Conservation (phyloP, 345 rosid genomes). For the Kandelia obovata region DNA sequence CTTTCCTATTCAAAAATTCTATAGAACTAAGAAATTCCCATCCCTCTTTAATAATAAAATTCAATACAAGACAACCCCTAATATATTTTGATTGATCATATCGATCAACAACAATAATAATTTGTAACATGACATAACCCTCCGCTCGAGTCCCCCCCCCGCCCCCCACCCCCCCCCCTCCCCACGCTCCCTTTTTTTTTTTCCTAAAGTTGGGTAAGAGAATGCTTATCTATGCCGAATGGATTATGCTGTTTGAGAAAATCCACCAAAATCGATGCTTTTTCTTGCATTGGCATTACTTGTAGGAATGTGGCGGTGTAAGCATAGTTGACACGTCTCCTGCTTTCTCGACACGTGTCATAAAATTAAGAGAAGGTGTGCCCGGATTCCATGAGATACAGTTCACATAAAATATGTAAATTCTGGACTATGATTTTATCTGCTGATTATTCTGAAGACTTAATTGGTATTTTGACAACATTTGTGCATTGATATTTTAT, state of each 20-base stretch:
- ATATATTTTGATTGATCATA: too few relatives aligned
- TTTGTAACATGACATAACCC: constrained; percentile 25
- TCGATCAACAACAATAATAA: too few relatives aligned
- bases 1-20: too few relatives aligned
- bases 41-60: background rate
- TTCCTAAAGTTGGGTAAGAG: background rate
- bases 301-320: background rate
- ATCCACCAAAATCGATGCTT: background rate
- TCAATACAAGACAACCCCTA: background rate
- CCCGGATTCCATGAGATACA: too few relatives aligned
- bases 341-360: constrained; percentile 22
- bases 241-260: background rate
- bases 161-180: constrained; percentile 47
- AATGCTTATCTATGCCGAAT: background rate
- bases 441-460: too few relatives aligned
- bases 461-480: too few relatives aligned
- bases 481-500: too few relatives aligned
- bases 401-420: too few relatives aligned
- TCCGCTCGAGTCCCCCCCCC: constrained; percentile 42
- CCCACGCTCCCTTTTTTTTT: constrained; percentile 50
- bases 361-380: too few relatives aligned
- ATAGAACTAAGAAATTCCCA: too few relatives aligned
- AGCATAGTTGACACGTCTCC: constrained; percentile 13
- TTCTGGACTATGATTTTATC: too few relatives aligned
- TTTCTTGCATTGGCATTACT: background rate